These are phyloP conservation scores for Kazachstania psychrophila DNA, from an alignment of 805 yeast species.

Conservation along the genomic window DNA sequence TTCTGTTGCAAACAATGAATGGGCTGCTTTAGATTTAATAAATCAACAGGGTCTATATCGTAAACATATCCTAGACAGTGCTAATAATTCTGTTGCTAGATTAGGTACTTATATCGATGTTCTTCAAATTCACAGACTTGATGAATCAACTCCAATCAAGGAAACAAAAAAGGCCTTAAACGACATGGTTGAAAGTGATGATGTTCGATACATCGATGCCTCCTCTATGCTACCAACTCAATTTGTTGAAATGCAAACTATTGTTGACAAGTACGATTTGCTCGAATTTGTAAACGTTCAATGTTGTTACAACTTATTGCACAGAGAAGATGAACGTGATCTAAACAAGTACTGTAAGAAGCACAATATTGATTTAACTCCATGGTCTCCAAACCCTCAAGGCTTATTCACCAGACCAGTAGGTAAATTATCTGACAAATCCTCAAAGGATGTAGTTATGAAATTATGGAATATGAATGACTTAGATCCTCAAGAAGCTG, in stretches of 20 bases:
- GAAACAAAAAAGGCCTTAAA: constrained; percentile 48
- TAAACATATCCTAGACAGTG: constrained; percentile 41
- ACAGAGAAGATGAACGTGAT: constrained; percentile 59
- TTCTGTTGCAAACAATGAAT: background rate
- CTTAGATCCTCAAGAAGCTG: constrained; percentile 8
- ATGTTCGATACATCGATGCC: constrained; percentile 36
- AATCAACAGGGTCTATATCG: constrained; percentile 37
- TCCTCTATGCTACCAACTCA: constrained; percentile 50
- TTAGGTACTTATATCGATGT: constrained; percentile 42
- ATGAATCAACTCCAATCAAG: constrained; percentile 35
- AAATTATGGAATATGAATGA: constrained; percentile 41
- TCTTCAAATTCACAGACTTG: constrained; percentile 46
- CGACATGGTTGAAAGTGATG: constrained; percentile 30
- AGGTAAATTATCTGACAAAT: constrained; percentile 9
- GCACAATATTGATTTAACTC: constrained; percentile 45
- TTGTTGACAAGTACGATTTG: constrained; percentile 36
- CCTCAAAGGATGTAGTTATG: constrained; percentile 29
- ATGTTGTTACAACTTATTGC: constrained; percentile 43
- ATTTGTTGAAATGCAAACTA: constrained; percentile 44
- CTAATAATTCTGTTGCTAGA: constrained; percentile 34
- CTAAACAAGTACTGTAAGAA: constrained; percentile 45
- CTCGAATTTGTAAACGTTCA: constrained; percentile 50
- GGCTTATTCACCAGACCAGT: constrained; percentile 46
- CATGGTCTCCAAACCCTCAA: constrained; percentile 51
- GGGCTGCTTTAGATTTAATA: constrained; percentile 14